Evolutionary conservation across 495 filamentous ascomycete genomes (phyloP).

Genomic region (Penicillium egyptiacum): DNA sequence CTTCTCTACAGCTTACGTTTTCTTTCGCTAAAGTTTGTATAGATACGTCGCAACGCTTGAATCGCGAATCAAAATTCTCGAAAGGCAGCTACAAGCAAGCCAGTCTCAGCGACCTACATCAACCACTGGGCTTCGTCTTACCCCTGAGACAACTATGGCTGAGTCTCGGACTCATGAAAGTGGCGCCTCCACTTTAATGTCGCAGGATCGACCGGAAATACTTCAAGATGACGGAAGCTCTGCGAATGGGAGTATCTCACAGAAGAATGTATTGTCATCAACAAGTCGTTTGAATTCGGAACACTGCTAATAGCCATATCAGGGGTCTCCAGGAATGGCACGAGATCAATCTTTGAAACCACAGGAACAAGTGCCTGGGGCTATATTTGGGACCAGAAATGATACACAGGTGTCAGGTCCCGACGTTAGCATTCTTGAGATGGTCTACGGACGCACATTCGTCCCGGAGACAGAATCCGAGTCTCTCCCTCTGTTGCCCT

Average conservation of each 20-base stretch:
- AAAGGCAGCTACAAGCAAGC: constrained; percentile 6
- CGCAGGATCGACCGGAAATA: neutral
- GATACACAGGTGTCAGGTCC: neutral
- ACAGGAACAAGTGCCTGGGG: neutral
- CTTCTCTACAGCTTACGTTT: neutral
- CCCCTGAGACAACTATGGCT: neutral
- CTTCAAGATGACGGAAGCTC: no score
- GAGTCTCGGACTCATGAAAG: neutral
- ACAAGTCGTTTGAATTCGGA: no score
- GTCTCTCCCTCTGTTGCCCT: constrained; percentile 8
- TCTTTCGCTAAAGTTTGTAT: neutral
- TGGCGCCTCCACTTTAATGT: neutral
- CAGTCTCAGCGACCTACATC: neutral
- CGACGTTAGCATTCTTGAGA: constrained; percentile 3
- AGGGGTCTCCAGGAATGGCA: no score
- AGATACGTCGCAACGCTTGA: constrained; percentile 19
- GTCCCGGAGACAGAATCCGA: neutral
- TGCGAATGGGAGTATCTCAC: no score
- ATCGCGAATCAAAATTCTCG: constrained; percentile 8
- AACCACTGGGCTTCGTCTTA: neutral
- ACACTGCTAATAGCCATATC: no score
- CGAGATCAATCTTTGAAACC: no score
- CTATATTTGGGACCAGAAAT: neutral
- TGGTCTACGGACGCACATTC: neutral
- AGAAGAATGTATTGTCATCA: no score